Evolutionary conservation across 1,284 basidiomycete genomes (phyloP).

Genomic region (Golubevia sp.): DNA sequence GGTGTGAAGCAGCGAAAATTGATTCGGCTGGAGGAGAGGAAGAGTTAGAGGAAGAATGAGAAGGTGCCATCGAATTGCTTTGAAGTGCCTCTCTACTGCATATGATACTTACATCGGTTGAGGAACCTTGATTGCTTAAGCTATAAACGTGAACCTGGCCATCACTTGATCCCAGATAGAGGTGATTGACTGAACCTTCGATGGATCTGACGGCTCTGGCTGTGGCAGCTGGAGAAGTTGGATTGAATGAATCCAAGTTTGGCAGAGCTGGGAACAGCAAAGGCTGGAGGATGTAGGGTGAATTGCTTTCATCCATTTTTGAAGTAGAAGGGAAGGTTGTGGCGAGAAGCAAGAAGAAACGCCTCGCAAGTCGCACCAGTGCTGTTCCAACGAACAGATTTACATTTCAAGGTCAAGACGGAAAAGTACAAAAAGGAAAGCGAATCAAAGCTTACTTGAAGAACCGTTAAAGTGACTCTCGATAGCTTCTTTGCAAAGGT

Average conservation of each 20-base stretch:
- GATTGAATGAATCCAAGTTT: slow-evolving; percentile 7
- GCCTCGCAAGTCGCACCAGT: no score
- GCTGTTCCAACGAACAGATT: no score
- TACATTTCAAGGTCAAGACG: no score
- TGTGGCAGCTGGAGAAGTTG: slow-evolving; percentile 29
- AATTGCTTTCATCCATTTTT: slow-evolving; percentile 6
- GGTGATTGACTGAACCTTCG: slow-evolving; percentile 11
- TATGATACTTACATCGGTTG: neutral
- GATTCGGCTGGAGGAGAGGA: neutral
- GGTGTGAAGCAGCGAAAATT: slow-evolving; percentile 8
- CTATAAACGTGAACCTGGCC: slow-evolving; percentile 28
- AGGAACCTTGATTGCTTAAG: slow-evolving; percentile 11
- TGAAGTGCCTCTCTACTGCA: no score
- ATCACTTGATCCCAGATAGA: slow-evolving; percentile 42
- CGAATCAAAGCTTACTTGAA: neutral
- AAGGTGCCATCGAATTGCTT: no score
- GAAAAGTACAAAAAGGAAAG: no score
- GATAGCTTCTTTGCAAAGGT: slow-evolving; percentile 23
- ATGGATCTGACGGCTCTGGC: slow-evolving; percentile 15
- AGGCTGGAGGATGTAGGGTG: slow-evolving; percentile 22
- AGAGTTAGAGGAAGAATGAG: neutral
- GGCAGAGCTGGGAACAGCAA: slow-evolving; percentile 35
- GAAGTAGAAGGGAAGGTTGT: no score
- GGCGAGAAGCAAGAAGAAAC: no score
- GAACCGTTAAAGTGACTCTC: slow-evolving; percentile 25